Evolutionary conservation across 352 stramenopile genomes (phyloP).

Genomic region (Elongisporangium prolatum): DNA sequence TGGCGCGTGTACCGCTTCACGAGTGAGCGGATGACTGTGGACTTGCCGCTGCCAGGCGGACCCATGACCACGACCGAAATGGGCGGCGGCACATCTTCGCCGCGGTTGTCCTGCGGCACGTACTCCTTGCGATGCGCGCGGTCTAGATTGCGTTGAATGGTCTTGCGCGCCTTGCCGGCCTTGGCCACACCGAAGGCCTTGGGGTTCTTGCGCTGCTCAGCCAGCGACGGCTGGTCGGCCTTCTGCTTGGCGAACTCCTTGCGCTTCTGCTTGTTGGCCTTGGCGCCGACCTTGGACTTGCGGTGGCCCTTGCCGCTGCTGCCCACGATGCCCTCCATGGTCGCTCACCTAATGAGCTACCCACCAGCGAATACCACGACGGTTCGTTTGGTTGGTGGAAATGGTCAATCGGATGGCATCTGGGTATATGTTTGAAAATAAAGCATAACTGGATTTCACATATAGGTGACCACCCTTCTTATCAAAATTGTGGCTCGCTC

Average conservation of each 20-base stretch:
- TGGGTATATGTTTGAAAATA: background rate
- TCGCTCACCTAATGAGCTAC: background rate
- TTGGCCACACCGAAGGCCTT: slow-evolving; percentile 98
- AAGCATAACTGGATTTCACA: background rate
- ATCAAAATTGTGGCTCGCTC: background rate
- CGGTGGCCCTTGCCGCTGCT: slow-evolving; percentile 62
- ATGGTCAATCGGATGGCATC: background rate
- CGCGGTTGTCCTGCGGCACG: slow-evolving; percentile 84
- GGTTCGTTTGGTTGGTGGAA: background rate
- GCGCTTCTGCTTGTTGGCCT: slow-evolving; percentile 95
- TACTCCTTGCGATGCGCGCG: slow-evolving; percentile 97
- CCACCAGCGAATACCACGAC: background rate
- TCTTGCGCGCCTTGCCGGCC: slow-evolving; percentile 92
- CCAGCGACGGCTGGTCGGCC: slow-evolving; percentile 69
- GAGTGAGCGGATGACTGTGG: slow-evolving; percentile 96
- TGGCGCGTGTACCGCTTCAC: slow-evolving; percentile 99
- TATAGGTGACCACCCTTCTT: background rate
- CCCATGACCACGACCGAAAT: slow-evolving; percentile 98
- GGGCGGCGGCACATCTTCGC: slow-evolving; percentile 88
- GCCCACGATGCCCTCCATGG: slow-evolving; percentile 24
- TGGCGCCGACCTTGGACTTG: slow-evolving; percentile 85
- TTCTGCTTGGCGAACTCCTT: slow-evolving; percentile 86
- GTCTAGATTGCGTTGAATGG: slow-evolving; percentile 98
- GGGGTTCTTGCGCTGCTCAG: slow-evolving; percentile 94
- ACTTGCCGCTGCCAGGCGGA: slow-evolving; percentile 95